phyloP scores from a whole-genome alignment of 768 basidiomycete genomes.

The Fomitopsis serialis region DNA sequence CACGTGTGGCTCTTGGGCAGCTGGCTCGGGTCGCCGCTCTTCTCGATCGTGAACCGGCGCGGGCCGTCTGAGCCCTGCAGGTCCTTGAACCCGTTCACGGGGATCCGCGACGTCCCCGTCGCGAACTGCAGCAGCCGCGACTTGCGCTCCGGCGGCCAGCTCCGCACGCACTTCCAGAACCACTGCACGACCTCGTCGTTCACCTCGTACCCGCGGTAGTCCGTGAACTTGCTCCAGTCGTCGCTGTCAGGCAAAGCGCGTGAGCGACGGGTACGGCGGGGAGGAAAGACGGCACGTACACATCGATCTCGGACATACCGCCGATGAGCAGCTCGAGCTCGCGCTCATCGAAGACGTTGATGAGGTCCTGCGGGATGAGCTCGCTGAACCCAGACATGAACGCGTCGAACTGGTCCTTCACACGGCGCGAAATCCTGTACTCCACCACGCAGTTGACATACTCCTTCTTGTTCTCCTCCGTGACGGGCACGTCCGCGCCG shows the following conservation, averaged over 20 bases:
- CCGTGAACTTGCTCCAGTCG: slow-evolving; percentile 99
- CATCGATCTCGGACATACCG: slow-evolving; percentile 99
- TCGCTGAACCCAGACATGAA: slow-evolving; percentile 99
- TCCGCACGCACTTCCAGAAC: slow-evolving; percentile 99
- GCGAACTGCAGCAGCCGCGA: slow-evolving; percentile 94
- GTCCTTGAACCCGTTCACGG: slow-evolving; percentile 98
- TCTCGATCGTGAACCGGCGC: slow-evolving; percentile 96
- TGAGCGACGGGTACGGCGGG: neutral
- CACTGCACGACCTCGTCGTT: slow-evolving; percentile 97
- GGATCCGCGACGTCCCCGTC: slow-evolving; percentile 94
- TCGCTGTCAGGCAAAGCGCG: slow-evolving; percentile 43
- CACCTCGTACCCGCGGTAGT: slow-evolving; percentile 95
- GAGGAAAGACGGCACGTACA: slow-evolving; percentile 44
- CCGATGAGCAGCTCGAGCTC: slow-evolving; percentile 96
- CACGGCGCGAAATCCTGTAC: slow-evolving; percentile 94
- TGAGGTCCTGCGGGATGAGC: slow-evolving; percentile 93
- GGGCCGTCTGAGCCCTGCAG: slow-evolving; percentile 97
- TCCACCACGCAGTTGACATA: slow-evolving; percentile 94
- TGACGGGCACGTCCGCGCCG: slow-evolving; percentile 82
- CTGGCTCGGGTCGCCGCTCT: slow-evolving; percentile 94
- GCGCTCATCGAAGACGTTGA: slow-evolving; percentile 98
- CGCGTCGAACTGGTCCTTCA: slow-evolving; percentile 97
- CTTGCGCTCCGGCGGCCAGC: slow-evolving; percentile 98
- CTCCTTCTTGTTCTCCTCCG: slow-evolving; percentile 98
- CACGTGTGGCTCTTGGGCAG: slow-evolving; percentile 95